Conservation (phyloP, 2,329 filamentous ascomycete genomes). For the Pseudogymnoascus sp. region DNA sequence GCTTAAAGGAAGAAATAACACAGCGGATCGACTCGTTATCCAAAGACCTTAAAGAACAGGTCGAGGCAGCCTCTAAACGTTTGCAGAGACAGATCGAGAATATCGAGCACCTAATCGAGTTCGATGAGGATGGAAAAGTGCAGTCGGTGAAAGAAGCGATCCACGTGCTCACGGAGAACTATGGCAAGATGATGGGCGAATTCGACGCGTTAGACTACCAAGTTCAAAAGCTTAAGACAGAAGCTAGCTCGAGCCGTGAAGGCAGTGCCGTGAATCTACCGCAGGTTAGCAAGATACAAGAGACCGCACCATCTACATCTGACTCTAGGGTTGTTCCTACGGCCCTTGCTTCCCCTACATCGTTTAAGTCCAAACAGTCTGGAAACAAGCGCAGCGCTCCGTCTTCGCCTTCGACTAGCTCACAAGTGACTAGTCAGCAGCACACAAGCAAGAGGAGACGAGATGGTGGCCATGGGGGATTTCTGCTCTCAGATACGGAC, state of each 20-base stretch:
- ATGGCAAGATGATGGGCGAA: neutral
- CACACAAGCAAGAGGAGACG: neutral
- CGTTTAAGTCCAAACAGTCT: neutral
- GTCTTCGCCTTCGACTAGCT: neutral
- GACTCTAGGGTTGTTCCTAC: neutral
- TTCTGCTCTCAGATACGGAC: neutral
- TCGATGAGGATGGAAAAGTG: neutral
- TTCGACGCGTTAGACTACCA: neutral
- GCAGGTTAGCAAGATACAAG: neutral
- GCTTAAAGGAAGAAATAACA: neutral
- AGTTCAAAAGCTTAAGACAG: neutral
- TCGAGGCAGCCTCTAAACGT: neutral
- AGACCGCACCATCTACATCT: neutral
- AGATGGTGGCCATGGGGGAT: neutral
- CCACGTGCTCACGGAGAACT: neutral
- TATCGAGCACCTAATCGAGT: neutral
- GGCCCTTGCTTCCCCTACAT: neutral
- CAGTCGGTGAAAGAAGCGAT: neutral
- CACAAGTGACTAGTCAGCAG: neutral
- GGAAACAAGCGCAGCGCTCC: neutral
- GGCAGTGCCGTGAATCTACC: neutral
- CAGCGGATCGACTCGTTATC: neutral
- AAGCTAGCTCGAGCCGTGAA: neutral
- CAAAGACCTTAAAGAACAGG: neutral
- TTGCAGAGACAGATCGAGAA: neutral